Evolutionary conservation across 306 rosid species (phyloP), one percentile per base, ranked within the genome.

Genomic region (Styphnolobium japonicum): DNA sequence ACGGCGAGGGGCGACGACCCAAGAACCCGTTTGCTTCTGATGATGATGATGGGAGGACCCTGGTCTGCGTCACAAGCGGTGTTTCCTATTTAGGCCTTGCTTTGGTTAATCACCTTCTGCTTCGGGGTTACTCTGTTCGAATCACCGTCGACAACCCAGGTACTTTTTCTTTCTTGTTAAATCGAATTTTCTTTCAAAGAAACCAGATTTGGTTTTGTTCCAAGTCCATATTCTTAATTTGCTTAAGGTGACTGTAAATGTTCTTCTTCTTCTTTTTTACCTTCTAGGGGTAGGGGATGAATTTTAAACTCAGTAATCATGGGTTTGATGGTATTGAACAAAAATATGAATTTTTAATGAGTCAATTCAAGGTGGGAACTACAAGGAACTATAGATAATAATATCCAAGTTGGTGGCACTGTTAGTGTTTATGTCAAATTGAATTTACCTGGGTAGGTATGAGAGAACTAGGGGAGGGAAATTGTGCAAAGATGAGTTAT

Each of bases 21-120:
- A 55, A 76, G 56, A 84, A 34, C 7, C 45, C 40, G 14, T 60
- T 63, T 15, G 49, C 55, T 75, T 45, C 53, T 1, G 66, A 79
- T 8, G 82, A 45, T 15, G 82, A 67, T 8, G 88, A 81, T 0
- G 77, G 69, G n/a, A 81, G 64, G 7, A 78, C 56, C 31, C 65
- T 89, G 23, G 85, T 95, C 2, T 93, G 98, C 63, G 97, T 95
- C 23, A 95, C 99, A 0, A 89, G 96, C 64, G 99, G 98, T 55
- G 93, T 82, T 73, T 93, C 99, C 2, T 88, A 86, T 73, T 72
- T 93, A 18, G 98, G 98, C 10, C 76, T 92, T 29, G 97, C 98
- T 73, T 22, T 95, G 62, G 87, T 92, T 23, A 87, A 86, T 67
- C 83, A 71, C 4, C 99, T 95, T 40, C 68, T 95, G 86, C 71